Evolutionary conservation across 108 stramenopile species (phyloP), one percentile per base, ranked within the genome.

Genomic region (Licmophora abbreviata): DNA sequence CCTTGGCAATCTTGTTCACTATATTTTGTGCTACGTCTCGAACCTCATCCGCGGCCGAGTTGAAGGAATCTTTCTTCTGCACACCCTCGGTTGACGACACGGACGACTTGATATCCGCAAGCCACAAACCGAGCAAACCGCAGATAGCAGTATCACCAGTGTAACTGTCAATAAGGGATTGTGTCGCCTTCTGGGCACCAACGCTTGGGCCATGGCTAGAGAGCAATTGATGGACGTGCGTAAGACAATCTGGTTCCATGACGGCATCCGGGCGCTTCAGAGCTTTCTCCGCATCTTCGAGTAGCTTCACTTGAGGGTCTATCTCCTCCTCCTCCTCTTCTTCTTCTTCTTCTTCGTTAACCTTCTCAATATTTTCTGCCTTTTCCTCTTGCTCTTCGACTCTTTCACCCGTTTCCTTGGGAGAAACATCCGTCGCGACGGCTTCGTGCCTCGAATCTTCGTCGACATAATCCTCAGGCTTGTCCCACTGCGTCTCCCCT

Each of bases 111-210:
- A 86, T 41, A 26, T 84, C 79, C 1, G 78, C 72, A 25, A 91
- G 42, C 89, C 89, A 91, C 30, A 76, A 56, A 10, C 73, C 68
- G 44, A 91, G 40, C 9, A 87, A 40, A 24, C 85, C 89, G 58
- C 89, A 91, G 18, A 77, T 73, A 42, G 85, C 81, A 17, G 89
- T 80, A 46, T 79, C 71, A 4, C 82, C 84, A 7, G 53, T 59
- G 41, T 66, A 83, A 29, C 77, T 74, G n/a, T 75, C 55, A 14
- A 79, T 64, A 8, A 91, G 51, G 0, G 74, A 64, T 34, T 77
- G 40, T 51, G 80, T 79, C 15, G 83, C 89, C 41, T 72, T 59
- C 33, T 66, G 36, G 7, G 68, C 40, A 57, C 74, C 14, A 21
- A 21, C 56, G 30, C 71, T 66, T 14, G 70, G 66, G 31, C 65